Evolutionary conservation across 2,329 filamentous ascomycete species (phyloP).

Genomic region (Cadophora sp.): DNA sequence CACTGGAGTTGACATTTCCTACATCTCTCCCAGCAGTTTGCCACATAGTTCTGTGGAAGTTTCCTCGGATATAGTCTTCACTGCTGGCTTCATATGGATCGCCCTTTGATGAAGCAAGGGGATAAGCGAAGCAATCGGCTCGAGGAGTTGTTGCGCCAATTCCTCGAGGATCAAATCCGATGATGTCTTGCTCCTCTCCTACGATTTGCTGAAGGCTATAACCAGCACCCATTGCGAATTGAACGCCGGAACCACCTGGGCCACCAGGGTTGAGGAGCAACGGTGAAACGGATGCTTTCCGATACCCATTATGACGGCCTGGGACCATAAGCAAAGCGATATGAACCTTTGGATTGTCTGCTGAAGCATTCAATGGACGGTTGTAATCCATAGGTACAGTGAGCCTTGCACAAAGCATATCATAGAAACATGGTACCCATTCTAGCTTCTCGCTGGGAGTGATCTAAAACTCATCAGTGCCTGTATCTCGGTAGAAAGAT

Average conservation of each 20-base stretch:
- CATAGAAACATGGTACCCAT: conserved; percentile 53
- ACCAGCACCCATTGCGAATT: conserved; percentile 42
- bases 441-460: conserved; percentile 52
- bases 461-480: conserved; percentile 45
- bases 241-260: conserved; percentile 52
- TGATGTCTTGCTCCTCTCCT: conserved; percentile 51
- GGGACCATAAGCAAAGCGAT: conserved; percentile 39
- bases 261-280: conserved; percentile 56
- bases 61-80: conserved; percentile 51
- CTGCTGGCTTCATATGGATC: conserved; percentile 37
- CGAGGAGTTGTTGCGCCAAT: conserved; percentile 58
- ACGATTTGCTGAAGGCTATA: conserved; percentile 47
- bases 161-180: conserved; percentile 58
- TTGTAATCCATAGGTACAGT: conserved; percentile 57
- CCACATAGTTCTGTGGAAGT: conserved; percentile 38
- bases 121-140: conserved; percentile 57
- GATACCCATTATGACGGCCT: conserved; percentile 31
- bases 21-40: conserved; percentile 33
- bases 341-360: conserved; percentile 41
- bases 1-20: conserved; percentile 55
- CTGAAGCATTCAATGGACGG: conserved; percentile 48
- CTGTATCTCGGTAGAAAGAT: neutral
- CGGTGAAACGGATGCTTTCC: conserved; percentile 48
- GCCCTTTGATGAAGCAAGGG: conserved; percentile 32
- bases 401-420: conserved; percentile 50